A percentile compares a stretch with the other conserved stretches of the same genome.
These are phyloP conservation scores for Fonsecaea monophora DNA, from an alignment of 2,329 filamentous ascomycete species.

Conservation along the genomic window DNA sequence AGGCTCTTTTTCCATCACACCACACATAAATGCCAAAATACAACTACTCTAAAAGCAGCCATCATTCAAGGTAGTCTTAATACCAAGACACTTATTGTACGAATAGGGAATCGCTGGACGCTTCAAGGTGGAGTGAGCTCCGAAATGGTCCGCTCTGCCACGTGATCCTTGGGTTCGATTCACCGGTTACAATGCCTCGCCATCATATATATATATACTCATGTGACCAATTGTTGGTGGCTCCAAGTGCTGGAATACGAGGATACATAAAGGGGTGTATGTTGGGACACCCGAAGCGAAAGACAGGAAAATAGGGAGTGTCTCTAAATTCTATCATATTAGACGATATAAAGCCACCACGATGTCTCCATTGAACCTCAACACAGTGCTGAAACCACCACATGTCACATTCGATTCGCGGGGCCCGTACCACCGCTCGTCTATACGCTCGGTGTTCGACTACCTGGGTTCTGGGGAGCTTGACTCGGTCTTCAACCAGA, in stretches of 20 bases:
- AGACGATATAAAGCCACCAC: neutral
- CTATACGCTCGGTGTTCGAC: neutral
- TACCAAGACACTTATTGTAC: neutral
- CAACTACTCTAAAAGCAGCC: neutral
- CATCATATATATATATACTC: neutral
- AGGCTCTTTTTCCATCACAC: constrained; percentile 4
- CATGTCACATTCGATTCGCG: constrained; percentile 3
- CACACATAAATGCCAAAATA: neutral
- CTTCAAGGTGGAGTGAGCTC: neutral
- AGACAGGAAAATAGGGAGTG: neutral
- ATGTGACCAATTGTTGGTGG: neutral
- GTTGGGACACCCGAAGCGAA: neutral
- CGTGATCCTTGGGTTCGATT: neutral
- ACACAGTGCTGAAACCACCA: neutral
- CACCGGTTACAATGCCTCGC: neutral
- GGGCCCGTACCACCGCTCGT: neutral
- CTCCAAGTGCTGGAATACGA: neutral
- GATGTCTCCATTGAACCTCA: constrained; percentile 2
- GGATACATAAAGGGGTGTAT: neutral
- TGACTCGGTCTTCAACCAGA: neutral
- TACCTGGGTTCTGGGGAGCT: neutral
- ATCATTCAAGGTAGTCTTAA: neutral
- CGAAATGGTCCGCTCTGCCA: neutral
- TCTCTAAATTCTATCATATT: neutral
- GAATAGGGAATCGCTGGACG: neutral